phyloP scores from a whole-genome alignment of 148 eudicot species.

The Fagopyrum homotropicum region DNA sequence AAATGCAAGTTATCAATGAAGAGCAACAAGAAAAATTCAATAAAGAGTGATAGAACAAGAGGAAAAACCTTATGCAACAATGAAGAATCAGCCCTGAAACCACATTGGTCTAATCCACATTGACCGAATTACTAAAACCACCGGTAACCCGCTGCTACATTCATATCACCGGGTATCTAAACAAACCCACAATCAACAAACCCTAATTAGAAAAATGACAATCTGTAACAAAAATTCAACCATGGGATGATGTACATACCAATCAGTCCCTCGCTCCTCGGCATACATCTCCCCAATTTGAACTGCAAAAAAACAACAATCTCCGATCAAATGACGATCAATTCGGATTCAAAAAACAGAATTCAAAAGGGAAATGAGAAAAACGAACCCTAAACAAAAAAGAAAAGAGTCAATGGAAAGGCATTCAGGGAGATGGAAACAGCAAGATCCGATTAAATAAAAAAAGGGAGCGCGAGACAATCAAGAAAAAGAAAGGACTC shows the following conservation, averaged over 20 bases:
- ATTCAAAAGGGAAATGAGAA: neutral
- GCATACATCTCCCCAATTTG: constrained; percentile 55
- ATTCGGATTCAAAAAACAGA: neutral
- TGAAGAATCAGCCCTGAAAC: constrained; percentile 12
- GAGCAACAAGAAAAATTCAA: neutral
- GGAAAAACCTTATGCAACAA: constrained; percentile 2
- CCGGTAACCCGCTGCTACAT: neutral
- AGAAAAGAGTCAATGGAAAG: constrained; percentile 26
- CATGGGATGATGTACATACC: constrained; percentile 22
- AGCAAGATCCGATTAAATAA: constrained; percentile 16
- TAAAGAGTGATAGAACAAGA: neutral
- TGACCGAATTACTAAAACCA: constrained; percentile 12
- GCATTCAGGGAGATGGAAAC: constrained; percentile 82
- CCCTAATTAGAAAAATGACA: neutral
- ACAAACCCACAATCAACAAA: neutral
- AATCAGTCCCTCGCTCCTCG: constrained; percentile 65
- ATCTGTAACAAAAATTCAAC: too few species aligned
- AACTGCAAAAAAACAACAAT: constrained; percentile 40
- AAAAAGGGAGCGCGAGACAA: constrained; percentile 44
- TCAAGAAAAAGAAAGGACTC: constrained; percentile 16
- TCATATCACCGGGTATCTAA: neutral
- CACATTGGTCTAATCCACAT: constrained; percentile 3
- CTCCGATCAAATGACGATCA: neutral
- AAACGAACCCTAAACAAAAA: constrained; percentile 59
- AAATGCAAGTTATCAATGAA: neutral